Base-by-base conservation (phyloP, 257 asterid genomes). In the Solanum medicagineum region DNA sequence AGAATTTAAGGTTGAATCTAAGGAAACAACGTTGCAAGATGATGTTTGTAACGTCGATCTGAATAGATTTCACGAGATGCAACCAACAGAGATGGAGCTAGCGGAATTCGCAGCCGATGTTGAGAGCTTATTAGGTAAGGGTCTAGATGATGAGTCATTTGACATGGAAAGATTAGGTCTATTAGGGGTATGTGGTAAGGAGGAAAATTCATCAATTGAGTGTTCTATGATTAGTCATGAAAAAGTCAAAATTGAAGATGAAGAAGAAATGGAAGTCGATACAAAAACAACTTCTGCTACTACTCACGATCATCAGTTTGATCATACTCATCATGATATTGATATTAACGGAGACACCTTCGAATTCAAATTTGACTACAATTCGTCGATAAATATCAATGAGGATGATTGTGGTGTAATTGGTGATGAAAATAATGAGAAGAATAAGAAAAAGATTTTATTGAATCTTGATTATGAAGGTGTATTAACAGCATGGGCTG, bases 31-130 rank as follows among this genome's bases (percentile, higher is more conserved):
- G 53, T 20, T 44, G 9, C 8, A 75, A 4, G 55, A 24, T 49
- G 53, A 51, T 77, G 85, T 85, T 8, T 85, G 85, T 11, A 42
- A 71, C 7, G 81, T 45, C 3, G 86, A 85, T 81, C 26, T 74
- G 47, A 86, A 89, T 24, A 85, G 86, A 66, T 45, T 90, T 0
- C 86, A 91, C 29, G 95, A 92, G 74, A 90, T 92, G 81, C 90
- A 89, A 8, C 95, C 97, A 12, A 90, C 97, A 6, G 98, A 95
- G 75, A 86, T 92, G 93, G 98, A 94, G 87, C 92, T 95, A 22
- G 98, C 90, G 5, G 97, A 95, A 14, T 95, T 95, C 49, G 95
- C 97, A 0, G 97, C 99, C 0, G 97, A 94, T 59, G 97, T 94
- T 1, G 97, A 95, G 90, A 92, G 90, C 85, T 77, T 95, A 66